Conservation (phyloP, 345 rosid genomes). For the Lepidium sativum region DNA sequence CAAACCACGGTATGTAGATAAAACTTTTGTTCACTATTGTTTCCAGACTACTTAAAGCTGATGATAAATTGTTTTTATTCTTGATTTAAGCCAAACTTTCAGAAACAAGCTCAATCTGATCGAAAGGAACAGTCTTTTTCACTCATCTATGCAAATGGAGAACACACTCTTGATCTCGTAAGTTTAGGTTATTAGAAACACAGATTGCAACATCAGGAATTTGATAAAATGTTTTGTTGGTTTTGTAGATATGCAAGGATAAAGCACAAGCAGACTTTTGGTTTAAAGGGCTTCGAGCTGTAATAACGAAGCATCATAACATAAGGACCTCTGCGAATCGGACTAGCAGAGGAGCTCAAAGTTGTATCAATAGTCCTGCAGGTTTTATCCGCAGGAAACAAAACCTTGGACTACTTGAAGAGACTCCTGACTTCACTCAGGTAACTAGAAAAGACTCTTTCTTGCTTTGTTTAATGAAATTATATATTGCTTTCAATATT, state of each 20-base stretch:
- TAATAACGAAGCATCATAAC: slow-evolving; percentile 39
- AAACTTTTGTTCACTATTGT: background rate
- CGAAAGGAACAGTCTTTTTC: slow-evolving; percentile 67
- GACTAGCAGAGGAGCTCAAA: slow-evolving; percentile 43
- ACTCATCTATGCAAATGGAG: slow-evolving; percentile 55
- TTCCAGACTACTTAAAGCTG: background rate
- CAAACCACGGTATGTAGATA: slow-evolving; percentile 56
- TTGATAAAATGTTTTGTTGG: background rate
- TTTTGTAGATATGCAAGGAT: slow-evolving; percentile 67
- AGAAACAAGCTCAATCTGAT: slow-evolving; percentile 53
- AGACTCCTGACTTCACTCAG: slow-evolving; percentile 41
- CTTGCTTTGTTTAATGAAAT: background rate
- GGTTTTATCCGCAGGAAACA: slow-evolving; percentile 57
- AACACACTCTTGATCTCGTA: slow-evolving; percentile 69
- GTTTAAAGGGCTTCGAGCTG: slow-evolving; percentile 65
- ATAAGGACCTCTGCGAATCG: slow-evolving; percentile 27
- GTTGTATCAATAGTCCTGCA: slow-evolving; percentile 67
- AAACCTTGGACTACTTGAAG: slow-evolving; percentile 57
- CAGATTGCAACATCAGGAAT: background rate
- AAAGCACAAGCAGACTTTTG: slow-evolving; percentile 65
- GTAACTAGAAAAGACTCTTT: slow-evolving; percentile 24
- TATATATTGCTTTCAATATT: background rate
- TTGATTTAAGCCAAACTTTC: slow-evolving; percentile 46
- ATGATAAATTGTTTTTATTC: background rate
- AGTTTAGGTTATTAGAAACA: background rate